These are phyloP conservation scores for Penicillium daleae DNA, from an alignment of 495 filamentous ascomycete genomes.

Conservation along the genomic window DNA sequence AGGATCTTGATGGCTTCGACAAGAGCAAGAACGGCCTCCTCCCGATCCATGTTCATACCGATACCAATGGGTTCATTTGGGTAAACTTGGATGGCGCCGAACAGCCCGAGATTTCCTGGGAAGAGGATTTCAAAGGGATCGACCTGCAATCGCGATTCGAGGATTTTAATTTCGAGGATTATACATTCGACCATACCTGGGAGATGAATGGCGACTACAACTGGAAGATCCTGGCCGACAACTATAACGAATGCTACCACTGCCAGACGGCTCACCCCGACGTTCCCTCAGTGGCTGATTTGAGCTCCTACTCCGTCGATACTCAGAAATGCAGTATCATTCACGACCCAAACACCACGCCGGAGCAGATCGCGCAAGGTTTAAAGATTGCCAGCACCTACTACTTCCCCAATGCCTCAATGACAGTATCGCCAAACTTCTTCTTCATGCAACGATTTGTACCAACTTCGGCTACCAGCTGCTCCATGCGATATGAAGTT, in stretches of 20 bases:
- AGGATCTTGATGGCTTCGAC: slow-evolving; percentile 58
- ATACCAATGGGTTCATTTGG: slow-evolving; percentile 54
- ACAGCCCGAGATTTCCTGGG: slow-evolving; percentile 47
- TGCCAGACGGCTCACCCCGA: slow-evolving; percentile 47
- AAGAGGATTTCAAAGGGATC: slow-evolving; percentile 43
- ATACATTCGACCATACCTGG: slow-evolving; percentile 51
- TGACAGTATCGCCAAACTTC: slow-evolving; percentile 49
- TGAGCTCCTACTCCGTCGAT: slow-evolving; percentile 41
- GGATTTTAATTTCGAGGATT: slow-evolving; percentile 50
- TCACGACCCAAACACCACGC: slow-evolving; percentile 38
- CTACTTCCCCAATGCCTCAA: slow-evolving; percentile 51
- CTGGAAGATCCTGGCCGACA: slow-evolving; percentile 56
- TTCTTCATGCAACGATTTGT: slow-evolving; percentile 54
- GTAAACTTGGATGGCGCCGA: slow-evolving; percentile 51
- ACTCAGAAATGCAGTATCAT: slow-evolving; percentile 38
- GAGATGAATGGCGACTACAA: slow-evolving; percentile 51
- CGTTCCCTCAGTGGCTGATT: slow-evolving; percentile 40
- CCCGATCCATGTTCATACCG: slow-evolving; percentile 51
- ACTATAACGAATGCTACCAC: slow-evolving; percentile 56
- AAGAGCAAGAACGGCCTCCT: slow-evolving; percentile 54
- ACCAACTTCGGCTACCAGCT: slow-evolving; percentile 41
- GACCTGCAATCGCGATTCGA: slow-evolving; percentile 41
- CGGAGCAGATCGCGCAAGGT: slow-evolving; percentile 37
- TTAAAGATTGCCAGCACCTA: slow-evolving; percentile 44
- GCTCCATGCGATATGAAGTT: slow-evolving; percentile 50